Conservation (phyloP, 1,284 basidiomycete species). For the Erythrobasidium hasegawianum region DNA sequence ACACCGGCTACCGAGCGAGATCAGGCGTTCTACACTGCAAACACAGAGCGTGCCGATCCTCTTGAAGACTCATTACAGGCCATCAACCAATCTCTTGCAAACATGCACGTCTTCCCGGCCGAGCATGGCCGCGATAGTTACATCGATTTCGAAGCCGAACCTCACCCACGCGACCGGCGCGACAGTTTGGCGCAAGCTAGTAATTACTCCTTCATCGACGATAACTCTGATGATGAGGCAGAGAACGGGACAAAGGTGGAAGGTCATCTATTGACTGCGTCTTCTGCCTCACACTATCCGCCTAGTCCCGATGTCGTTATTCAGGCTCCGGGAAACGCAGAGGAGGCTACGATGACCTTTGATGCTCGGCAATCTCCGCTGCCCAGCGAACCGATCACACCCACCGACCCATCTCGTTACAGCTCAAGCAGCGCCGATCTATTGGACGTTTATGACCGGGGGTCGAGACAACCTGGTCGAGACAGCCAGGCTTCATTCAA, state of each 20-base stretch:
- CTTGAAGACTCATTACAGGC: neutral
- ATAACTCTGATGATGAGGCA: conserved; percentile 21
- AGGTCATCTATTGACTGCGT: neutral
- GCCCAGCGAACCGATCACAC: neutral
- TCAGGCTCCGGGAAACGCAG: neutral
- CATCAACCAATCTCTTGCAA: no score
- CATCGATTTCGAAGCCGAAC: conserved; percentile 23
- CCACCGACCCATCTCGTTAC: conserved; percentile 11
- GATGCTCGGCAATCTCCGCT: neutral
- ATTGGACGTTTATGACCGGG: conserved; percentile 1
- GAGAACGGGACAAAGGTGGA: neutral
- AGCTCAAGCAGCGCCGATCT: conserved; percentile 20
- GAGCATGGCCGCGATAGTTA: conserved; percentile 10
- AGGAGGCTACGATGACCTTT: neutral
- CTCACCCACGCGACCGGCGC: neutral
- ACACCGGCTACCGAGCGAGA: neutral
- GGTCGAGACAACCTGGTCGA: neutral
- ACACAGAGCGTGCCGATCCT: neutral
- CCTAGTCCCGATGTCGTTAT: neutral
- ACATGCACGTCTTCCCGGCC: no score
- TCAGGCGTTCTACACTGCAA: conserved; percentile 5
- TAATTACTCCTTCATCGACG: conserved; percentile 23
- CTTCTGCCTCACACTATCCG: neutral
- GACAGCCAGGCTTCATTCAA: conserved; percentile 8
- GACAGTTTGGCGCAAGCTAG: neutral